Evolutionary conservation across 768 basidiomycete species (phyloP).

Genomic region (Termitomyces sp.): DNA sequence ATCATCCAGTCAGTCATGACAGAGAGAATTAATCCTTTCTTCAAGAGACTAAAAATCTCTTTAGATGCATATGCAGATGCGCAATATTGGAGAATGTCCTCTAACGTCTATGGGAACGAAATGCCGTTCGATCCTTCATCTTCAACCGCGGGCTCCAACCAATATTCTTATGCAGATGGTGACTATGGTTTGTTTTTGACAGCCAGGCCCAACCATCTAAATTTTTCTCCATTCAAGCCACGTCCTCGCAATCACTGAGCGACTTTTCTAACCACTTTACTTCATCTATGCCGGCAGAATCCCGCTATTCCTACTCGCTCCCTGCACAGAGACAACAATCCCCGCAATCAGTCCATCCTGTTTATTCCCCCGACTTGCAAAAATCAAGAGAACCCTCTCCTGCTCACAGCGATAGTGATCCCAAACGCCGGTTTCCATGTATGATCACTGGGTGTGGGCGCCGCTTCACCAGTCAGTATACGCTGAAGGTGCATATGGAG

Average conservation of each 20-base stretch:
- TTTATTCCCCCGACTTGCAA: slow-evolving; percentile 1
- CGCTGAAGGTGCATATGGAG: slow-evolving; percentile 49
- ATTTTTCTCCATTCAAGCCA: slow-evolving; percentile 13
- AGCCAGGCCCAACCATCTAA: background rate
- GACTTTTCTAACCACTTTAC: slow-evolving; percentile 27
- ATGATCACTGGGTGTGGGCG: slow-evolving; percentile 40
- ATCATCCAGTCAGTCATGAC: slow-evolving; percentile 2
- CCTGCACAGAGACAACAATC: slow-evolving; percentile 9
- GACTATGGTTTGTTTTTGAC: background rate
- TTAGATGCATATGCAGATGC: background rate
- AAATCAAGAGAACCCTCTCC: slow-evolving; percentile 28
- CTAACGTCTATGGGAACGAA: slow-evolving; percentile 1
- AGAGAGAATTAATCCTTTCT: background rate
- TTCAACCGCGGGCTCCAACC: slow-evolving; percentile 19
- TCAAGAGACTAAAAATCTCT: background rate
- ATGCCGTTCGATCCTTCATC: background rate
- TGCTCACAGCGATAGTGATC: slow-evolving; percentile 25
- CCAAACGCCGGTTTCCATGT: slow-evolving; percentile 42
- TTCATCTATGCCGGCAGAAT: slow-evolving; percentile 19
- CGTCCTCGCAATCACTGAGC: slow-evolving; percentile 24
- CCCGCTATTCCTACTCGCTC: slow-evolving; percentile 11
- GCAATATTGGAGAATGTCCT: slow-evolving; percentile 2
- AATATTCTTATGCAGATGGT: slow-evolving; percentile 30
- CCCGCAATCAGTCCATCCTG: slow-evolving; percentile 8
- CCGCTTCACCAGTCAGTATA: slow-evolving; percentile 49